Evolutionary conservation across 2,329 filamentous ascomycete genomes (phyloP), one percentile per base, ranked within the genome.

Genomic region (Paraphoma chrysanthemicola): DNA sequence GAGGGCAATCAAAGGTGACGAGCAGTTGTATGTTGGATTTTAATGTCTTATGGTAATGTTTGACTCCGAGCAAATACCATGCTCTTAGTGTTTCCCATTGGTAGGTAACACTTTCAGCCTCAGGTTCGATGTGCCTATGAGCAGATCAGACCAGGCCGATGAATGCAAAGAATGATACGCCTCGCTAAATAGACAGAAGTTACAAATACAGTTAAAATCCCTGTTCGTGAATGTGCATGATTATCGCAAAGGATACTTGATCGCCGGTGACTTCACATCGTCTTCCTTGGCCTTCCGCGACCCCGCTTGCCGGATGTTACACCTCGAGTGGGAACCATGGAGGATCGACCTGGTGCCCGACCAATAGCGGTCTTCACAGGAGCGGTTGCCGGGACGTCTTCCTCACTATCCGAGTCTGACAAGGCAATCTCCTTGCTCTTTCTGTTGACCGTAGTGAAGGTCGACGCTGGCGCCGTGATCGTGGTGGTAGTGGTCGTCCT

Each of bases 361-460:
- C 68, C 66, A 8, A 68, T 44, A 12, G 59, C 44, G 28, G 42
- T 65, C 56, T 68, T 73, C 2, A 44, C 41, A 6, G 70, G 68
- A 12, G 70, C 63, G 38, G 52, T 72, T 0, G 72, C 74, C 6
- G 72, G 72, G 33, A 77, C 67, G 11, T 71, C 70, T 18, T 72
- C 73, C 36, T 75, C 73, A 30, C 66, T 68, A 44, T 73, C 71
- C 1, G 66, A 69, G 3, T 69, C 66, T 1, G 70, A 72, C 1
- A 72, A 18, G 12, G 70, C 59, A 6, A 71, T 57, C 2, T 56
- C 47, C 38, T 60, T 62, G n/a, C 36, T 23, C 30, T 30, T 45
- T 39, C 49, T 58, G 29, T 69, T 68, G 29, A 70, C 44, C 30
- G 57, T 56, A 1, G 66, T 64, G 16, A 70, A 68, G 7, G 49